Conservation (phyloP, 2,329 filamentous ascomycete species). For the Thielaviopsis musarum region DNA sequence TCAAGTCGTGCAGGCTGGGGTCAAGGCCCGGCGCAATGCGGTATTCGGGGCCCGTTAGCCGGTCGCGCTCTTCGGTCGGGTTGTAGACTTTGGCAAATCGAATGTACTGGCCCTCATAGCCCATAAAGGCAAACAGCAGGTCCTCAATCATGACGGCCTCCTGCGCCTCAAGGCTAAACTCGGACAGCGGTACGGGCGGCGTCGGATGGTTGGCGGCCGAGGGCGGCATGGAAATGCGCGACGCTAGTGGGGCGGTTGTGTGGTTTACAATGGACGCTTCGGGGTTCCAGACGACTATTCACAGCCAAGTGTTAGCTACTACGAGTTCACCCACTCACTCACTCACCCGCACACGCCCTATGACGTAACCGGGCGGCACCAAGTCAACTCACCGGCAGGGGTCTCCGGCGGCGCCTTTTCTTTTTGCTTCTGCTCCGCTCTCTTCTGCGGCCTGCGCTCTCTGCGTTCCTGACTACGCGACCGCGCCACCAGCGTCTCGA, state of each 20-base stretch:
- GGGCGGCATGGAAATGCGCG: slow-evolving; percentile 44
- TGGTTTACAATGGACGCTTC: slow-evolving; percentile 55
- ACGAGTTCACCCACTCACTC: neutral
- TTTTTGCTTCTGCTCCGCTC: slow-evolving; percentile 27
- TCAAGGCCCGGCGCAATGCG: slow-evolving; percentile 70
- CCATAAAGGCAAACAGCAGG: slow-evolving; percentile 90
- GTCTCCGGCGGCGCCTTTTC: slow-evolving; percentile 31
- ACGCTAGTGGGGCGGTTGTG: slow-evolving; percentile 56
- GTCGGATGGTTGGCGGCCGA: slow-evolving; percentile 52
- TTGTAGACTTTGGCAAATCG: slow-evolving; percentile 72
- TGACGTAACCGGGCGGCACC: neutral
- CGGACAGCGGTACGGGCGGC: slow-evolving; percentile 50
- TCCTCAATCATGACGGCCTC: slow-evolving; percentile 82
- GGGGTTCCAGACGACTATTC: slow-evolving; percentile 53
- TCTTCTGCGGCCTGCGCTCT: slow-evolving; percentile 23
- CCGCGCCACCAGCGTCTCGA: slow-evolving; percentile 44
- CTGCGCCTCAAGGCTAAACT: slow-evolving; percentile 63
- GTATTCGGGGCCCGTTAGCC: slow-evolving; percentile 67
- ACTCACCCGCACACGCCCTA: neutral
- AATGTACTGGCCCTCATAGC: slow-evolving; percentile 95
- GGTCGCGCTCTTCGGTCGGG: slow-evolving; percentile 69
- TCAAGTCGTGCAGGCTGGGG: slow-evolving; percentile 76
- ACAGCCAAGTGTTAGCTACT: neutral
- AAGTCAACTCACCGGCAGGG: slow-evolving; percentile 28
- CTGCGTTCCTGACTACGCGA: slow-evolving; percentile 39